Evolutionary conservation across 2,329 filamentous ascomycete species (phyloP), one percentile per base, ranked within the genome.

Genomic region (Xylaria sp.): DNA sequence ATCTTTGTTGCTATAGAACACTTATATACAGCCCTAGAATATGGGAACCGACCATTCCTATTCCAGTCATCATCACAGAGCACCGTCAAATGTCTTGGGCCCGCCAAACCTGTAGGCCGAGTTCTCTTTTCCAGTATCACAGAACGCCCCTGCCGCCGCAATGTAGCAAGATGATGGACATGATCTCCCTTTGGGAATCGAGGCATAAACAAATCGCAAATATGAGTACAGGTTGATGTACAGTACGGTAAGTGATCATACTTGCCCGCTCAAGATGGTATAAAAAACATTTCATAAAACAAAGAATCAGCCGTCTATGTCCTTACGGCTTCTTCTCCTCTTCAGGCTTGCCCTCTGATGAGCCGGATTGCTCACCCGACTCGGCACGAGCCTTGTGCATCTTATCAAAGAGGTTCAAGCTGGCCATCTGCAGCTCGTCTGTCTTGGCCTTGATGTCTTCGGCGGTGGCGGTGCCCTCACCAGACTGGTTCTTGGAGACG

Each of bases 401-500:
- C 90, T 98, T 97, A 85, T 98, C 95, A 80, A 99, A 98, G 75
- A 98, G 89, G 82, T 91, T 96, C 81, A 99, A 85, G 80, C 90
- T 94, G 71, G 94, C 92, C 78, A 90, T 91, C 84, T 98, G 95
- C 76, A 99, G 91, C 81, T 97, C 94, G 70, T 98, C 95, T 73
- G 92, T 96, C 92, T 97, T 97, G 83, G 92, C 88, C 91, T 98
- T 98, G 80, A 99, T 90, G 81, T 98, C 91, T 68, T 91, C 91
- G 53, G 93, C 91, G 64, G 92, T 96, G 74, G 91, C 87, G 66
- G 83, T 87, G 74, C 89, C 88, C 84, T 99, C 95, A 68, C 94
- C 94, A 73, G 92, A 87, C 84, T 97, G 94, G 86, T 87, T 96
- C 89, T 96, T 93, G 83, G 89, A 88, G 72, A 98, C 89, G 76